Evolutionary conservation across 2,329 filamentous ascomycete species (phyloP).

Genomic region (Sclerotinia sclerotiorum): DNA sequence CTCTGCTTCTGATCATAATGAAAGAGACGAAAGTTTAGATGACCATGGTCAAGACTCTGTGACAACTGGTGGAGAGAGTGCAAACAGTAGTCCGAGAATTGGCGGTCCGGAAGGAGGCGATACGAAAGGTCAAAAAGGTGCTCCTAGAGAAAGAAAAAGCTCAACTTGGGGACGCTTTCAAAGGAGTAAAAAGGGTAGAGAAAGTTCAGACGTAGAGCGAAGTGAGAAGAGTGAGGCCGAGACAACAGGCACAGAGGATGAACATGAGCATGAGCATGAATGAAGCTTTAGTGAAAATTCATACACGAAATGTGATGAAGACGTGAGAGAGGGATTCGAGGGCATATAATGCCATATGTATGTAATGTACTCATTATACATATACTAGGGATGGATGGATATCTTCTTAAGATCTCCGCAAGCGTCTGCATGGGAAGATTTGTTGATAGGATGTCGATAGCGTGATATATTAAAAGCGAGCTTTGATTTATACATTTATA

Average conservation of each 20-base stretch:
- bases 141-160: slow-evolving; percentile 37
- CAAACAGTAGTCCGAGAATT: slow-evolving; percentile 55
- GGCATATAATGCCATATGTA: not conserved
- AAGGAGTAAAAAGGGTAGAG: slow-evolving; percentile 36
- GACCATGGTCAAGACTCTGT: slow-evolving; percentile 53
- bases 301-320: not conserved
- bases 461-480: slow-evolving; percentile 1
- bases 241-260: slow-evolving; percentile 37
- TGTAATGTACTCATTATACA: not conserved
- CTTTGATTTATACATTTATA: slow-evolving; percentile 9
- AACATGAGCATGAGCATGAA: slow-evolving; percentile 21
- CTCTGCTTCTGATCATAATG: slow-evolving; percentile 55
- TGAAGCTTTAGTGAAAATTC: not conserved
- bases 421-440: not conserved
- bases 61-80: slow-evolving; percentile 5
- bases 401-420: not conserved
- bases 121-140: slow-evolving; percentile 44
- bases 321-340: no score
- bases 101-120: slow-evolving; percentile 49
- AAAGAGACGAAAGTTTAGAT: slow-evolving; percentile 56
- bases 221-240: slow-evolving; percentile 38
- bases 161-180: slow-evolving; percentile 38
- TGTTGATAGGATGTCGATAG: not conserved
- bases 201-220: slow-evolving; percentile 38
- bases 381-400: not conserved